Percentiles rank a stretch among this genome's conserved stretches.
Conservation (phyloP, 1,284 basidiomycete species). For the Cutaneotrichosporon sp. region DNA sequence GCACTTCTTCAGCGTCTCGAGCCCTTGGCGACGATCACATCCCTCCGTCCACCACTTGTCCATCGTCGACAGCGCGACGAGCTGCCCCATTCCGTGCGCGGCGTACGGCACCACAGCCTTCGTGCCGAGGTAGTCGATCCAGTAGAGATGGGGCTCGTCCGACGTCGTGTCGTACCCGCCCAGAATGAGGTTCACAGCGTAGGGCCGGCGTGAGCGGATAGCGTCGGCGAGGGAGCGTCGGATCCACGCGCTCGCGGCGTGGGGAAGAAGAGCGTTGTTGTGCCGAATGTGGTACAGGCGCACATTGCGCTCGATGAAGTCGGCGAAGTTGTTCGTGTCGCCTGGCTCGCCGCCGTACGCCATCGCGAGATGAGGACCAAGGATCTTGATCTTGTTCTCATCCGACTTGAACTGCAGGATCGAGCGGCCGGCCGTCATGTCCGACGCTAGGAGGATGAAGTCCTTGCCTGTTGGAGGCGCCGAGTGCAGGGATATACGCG, state of each 20-base stretch:
- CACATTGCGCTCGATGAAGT: constrained; percentile 93
- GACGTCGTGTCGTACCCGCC: constrained; percentile 79
- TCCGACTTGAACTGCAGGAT: constrained; percentile 97
- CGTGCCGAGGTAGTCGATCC: constrained; percentile 23
- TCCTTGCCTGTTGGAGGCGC: constrained; percentile 61
- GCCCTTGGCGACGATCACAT: constrained; percentile 63
- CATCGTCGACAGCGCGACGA: constrained; percentile 86
- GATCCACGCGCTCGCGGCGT: constrained; percentile 90
- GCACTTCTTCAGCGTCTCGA: constrained; percentile 77
- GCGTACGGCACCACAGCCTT: constrained; percentile 69
- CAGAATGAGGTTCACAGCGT: constrained; percentile 86
- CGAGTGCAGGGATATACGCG: neutral
- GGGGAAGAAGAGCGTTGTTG: constrained; percentile 77
- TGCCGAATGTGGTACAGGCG: constrained; percentile 88
- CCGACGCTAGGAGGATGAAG: constrained; percentile 84
- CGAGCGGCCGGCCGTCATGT: constrained; percentile 78
- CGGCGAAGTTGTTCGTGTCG: constrained; percentile 94
- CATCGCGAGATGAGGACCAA: constrained; percentile 91
- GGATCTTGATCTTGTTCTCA: constrained; percentile 92
- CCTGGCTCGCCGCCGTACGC: constrained; percentile 92
- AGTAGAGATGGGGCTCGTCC: constrained; percentile 57
- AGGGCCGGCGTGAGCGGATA: constrained; percentile 79
- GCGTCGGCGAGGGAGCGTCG: constrained; percentile 84
- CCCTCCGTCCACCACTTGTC: constrained; percentile 63
- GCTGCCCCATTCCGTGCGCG: constrained; percentile 91